A percentile compares a stretch with the other conserved stretches of the same genome.
phyloP scores from a whole-genome alignment of 2,329 filamentous ascomycete species.

The Colletotrichum sp. region DNA sequence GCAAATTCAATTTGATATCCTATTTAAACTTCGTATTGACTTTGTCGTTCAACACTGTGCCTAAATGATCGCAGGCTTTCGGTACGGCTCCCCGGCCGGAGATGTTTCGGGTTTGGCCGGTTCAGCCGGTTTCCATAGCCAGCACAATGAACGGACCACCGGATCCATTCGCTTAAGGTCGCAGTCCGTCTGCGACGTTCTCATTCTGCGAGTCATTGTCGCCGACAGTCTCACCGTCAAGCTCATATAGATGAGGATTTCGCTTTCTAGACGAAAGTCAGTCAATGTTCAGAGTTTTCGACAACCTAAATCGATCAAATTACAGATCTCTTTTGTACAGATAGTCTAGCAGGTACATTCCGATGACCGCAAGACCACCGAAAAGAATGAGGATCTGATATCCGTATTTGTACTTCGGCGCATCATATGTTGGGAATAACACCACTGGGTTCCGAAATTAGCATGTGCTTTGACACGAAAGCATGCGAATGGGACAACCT shows the following conservation, averaged over 20 bases:
- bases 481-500: neutral
- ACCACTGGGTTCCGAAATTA: conserved; percentile 22
- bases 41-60: neutral
- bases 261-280: neutral
- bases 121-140: neutral
- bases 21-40: neutral
- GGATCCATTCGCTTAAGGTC: neutral
- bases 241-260: neutral
- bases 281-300: neutral
- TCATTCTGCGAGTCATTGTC: neutral
- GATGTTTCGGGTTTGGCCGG: neutral
- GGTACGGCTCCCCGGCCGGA: neutral
- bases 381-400: conserved; percentile 37
- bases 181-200: neutral
- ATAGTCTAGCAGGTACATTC: neutral
- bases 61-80: neutral
- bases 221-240: neutral
- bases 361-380: conserved; percentile 30
- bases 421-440: conserved; percentile 37
- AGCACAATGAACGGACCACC: neutral
- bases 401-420: conserved; percentile 36
- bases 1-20: neutral
- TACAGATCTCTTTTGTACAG: neutral
- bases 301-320: neutral
- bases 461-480: neutral